Evolutionary conservation across 371 early-diverging fungal genomes (phyloP).

Genomic region (Zancudomyces culisetae): DNA sequence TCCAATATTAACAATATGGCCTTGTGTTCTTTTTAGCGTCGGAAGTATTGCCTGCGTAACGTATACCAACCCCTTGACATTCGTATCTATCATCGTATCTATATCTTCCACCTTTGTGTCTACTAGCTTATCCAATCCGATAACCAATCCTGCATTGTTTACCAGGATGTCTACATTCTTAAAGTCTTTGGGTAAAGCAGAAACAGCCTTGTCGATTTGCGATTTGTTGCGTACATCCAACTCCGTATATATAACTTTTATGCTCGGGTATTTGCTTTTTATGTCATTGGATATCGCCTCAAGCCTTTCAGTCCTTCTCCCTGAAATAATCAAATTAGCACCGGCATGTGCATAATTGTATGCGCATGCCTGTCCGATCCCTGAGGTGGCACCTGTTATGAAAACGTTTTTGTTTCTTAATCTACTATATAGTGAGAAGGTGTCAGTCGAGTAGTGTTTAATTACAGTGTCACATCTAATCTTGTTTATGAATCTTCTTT

Average conservation of each 20-base stretch:
- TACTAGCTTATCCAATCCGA: constrained; percentile 53
- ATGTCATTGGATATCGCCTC: background rate
- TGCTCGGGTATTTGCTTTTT: background rate
- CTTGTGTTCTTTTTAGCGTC: constrained; percentile 50
- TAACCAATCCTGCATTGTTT: constrained; percentile 33
- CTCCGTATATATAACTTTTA: constrained; percentile 33
- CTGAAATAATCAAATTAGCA: constrained; percentile 33
- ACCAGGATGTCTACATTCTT: constrained; percentile 53
- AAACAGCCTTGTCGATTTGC: constrained; percentile 34
- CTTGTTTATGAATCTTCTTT: too few species aligned
- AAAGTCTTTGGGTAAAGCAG: constrained; percentile 32
- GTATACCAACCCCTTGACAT: constrained; percentile 66
- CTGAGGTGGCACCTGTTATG: constrained; percentile 80
- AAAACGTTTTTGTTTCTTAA: constrained; percentile 34
- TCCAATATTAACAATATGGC: constrained; percentile 76
- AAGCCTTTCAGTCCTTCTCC: constrained; percentile 1
- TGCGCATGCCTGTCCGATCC: constrained; percentile 76
- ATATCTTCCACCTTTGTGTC: constrained; percentile 37
- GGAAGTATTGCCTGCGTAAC: constrained; percentile 66
- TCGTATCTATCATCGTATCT: constrained; percentile 75
- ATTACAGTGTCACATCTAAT: too few species aligned
- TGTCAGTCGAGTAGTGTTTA: background rate
- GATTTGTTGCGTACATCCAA: constrained; percentile 54
- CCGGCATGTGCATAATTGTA: constrained; percentile 67
- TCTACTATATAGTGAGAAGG: constrained; percentile 3